Evolutionary conservation across 2,329 filamentous ascomycete genomes (phyloP), one percentile per base, ranked within the genome.

Genomic region (Talaromyces funiculosus): DNA sequence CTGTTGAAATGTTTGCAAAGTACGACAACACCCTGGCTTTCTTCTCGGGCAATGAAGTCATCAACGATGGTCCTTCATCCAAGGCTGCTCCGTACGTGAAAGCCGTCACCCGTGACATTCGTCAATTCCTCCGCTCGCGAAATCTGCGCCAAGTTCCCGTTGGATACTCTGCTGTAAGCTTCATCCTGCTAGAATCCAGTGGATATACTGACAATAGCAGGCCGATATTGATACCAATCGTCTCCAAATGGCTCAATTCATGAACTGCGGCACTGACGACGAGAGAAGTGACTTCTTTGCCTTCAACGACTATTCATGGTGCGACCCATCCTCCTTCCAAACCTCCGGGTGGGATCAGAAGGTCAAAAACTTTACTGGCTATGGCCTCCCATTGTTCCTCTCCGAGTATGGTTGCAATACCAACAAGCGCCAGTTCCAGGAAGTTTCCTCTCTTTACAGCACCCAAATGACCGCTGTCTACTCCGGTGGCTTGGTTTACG

Each of bases 401-500:
- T 97, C 92, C 55, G 94, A 97, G 77, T 97, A 89, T 73, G 94
- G 94, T 64, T 99, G 94, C 82, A 87, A 85, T 77, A 88, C 84
- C 72, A 92, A 90, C 81, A 84, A 80, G 62, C 92, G 93, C 68
- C 80, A 88, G 70, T 99, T 96, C 71, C 81, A 86, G 62, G 93
- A 97, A 79, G 78, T 97, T 57, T 76, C 77, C 53, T 82, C 92
- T 49, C 82, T 99, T 61, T 97, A 97, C 87, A 84, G 80, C 76
- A 77, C 76, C 20, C 74, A 96, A 62, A 97, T 97, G 93, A 92
- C 88, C 7, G 68, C 75, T 18, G 92, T 97, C 69, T 97, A 96
- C 84, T 97, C 92, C 42, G 94, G 94, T 69, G 94, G 94, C 74
- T 84, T 99, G 40, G 90, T 97, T 75, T 99, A 97, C 79, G 92